Evolutionary conservation across 2,329 filamentous ascomycete genomes (phyloP).

Genomic region (Fusarium nanum): DNA sequence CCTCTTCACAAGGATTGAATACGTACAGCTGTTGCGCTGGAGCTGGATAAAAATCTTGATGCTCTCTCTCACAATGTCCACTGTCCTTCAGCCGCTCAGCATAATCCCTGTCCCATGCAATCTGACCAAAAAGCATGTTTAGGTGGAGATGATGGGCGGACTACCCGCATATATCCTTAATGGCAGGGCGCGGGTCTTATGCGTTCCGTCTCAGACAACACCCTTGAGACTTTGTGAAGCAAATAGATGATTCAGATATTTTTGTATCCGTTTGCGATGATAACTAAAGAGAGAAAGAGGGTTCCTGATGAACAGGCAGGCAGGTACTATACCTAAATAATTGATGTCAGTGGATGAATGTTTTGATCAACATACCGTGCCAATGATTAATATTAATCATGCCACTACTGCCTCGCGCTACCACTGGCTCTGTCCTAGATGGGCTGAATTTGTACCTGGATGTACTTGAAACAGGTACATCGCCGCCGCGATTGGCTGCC

Average conservation of each 20-base stretch:
- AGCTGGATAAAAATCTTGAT: constrained; percentile 26
- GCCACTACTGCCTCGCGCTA: background rate
- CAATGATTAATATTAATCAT: background rate
- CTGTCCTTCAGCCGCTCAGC: constrained; percentile 40
- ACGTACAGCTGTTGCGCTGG: constrained; percentile 11
- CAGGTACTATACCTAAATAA: background rate
- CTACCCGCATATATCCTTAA: constrained; percentile 1
- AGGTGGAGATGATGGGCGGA: constrained; percentile 14
- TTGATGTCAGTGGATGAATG: background rate
- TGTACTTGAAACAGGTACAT: constrained; percentile 39
- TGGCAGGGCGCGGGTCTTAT: constrained; percentile 28
- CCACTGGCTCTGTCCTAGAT: constrained; percentile 14
- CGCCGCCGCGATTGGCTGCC: constrained; percentile 24
- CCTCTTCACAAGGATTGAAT: constrained; percentile 6
- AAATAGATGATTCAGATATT: constrained; percentile 14
- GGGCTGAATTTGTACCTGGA: constrained; percentile 28
- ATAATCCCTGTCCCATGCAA: constrained; percentile 32
- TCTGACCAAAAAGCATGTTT: constrained; percentile 36
- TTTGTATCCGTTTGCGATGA: background rate
- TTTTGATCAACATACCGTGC: background rate
- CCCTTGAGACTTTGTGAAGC: constrained; percentile 17
- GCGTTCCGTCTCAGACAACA: constrained; percentile 28
- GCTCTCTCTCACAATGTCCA: constrained; percentile 28
- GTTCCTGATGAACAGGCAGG: background rate
- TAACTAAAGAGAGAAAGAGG: background rate